Evolutionary conservation across 805 yeast species (phyloP).

Genomic region (Maudiozyma bulderi): DNA sequence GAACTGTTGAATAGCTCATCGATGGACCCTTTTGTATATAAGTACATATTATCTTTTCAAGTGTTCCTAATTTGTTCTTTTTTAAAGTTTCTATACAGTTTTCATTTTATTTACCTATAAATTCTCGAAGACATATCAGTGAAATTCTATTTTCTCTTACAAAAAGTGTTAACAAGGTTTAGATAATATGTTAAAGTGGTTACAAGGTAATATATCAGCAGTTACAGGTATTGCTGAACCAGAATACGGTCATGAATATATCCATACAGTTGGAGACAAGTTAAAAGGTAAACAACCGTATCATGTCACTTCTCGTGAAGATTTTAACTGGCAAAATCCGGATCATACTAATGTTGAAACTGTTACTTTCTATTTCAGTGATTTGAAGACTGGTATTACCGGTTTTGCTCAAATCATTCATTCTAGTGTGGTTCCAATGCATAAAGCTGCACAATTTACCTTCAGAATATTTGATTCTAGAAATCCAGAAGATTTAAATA

Average conservation of each 20-base stretch:
- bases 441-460: constrained; percentile 88
- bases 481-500: constrained; percentile 18
- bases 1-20: no score
- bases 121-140: no score
- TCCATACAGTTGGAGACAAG: constrained; percentile 67
- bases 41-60: no score
- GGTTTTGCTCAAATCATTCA: constrained; percentile 95
- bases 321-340: constrained; percentile 69
- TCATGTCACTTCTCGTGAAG: constrained; percentile 50
- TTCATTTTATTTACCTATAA: no score
- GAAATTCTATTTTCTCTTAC: no score
- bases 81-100: no score
- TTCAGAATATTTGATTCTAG: constrained; percentile 54
- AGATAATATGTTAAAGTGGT: constrained; percentile 62
- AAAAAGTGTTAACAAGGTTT: no score
- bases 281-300: constrained; percentile 50
- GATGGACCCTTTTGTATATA: no score
- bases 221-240: constrained; percentile 98
- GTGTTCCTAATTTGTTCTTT: no score
- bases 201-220: constrained; percentile 79
- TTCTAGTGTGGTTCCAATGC: constrained; percentile 81
- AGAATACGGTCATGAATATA: constrained; percentile 86
- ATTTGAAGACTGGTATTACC: constrained; percentile 48
- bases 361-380: constrained; percentile 78
- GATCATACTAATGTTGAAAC: constrained; percentile 88